These are phyloP conservation scores for Hypoxylon fragiforme DNA, from an alignment of 495 filamentous ascomycete species.

Conservation along the genomic window DNA sequence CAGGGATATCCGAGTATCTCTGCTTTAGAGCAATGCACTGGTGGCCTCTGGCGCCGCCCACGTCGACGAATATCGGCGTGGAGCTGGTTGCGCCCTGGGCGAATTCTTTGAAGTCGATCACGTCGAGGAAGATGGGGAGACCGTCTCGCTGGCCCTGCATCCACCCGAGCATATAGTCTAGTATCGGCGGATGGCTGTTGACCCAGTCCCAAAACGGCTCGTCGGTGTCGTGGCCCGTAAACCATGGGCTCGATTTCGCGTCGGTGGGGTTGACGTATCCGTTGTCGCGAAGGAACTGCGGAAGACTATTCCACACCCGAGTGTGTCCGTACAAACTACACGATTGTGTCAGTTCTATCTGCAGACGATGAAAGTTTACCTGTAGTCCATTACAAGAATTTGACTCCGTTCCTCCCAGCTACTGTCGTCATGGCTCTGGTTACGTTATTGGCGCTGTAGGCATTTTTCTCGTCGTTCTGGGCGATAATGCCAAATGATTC, in stretches of 20 bases:
- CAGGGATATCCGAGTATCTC: slow-evolving; percentile 44
- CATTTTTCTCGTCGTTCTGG: too few species aligned
- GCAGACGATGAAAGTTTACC: too few species aligned
- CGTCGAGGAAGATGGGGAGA: slow-evolving; percentile 18
- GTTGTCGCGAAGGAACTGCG: slow-evolving; percentile 19
- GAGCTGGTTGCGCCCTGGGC: background rate
- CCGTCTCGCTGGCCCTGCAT: slow-evolving; percentile 18
- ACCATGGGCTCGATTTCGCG: background rate
- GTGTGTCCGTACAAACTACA: too few species aligned
- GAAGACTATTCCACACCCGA: too few species aligned
- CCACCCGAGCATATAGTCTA: background rate
- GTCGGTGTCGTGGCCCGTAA: slow-evolving; percentile 22
- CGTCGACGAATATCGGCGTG: slow-evolving; percentile 20
- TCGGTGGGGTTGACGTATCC: slow-evolving; percentile 4
- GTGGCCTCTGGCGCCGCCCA: slow-evolving; percentile 43
- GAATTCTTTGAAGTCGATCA: slow-evolving; percentile 12
- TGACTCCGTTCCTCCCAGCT: too few species aligned
- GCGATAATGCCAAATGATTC: too few species aligned
- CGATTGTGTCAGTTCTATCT: too few species aligned
- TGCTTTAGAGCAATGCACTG: slow-evolving; percentile 45
- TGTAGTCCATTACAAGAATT: too few species aligned
- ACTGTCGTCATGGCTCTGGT: too few species aligned
- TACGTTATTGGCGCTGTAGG: too few species aligned
- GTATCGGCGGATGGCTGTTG: slow-evolving; percentile 1
- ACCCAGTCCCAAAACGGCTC: slow-evolving; percentile 37